These are phyloP conservation scores for Euryodendron excelsum DNA, from an alignment of 148 eudicot species.

Conservation along the genomic window DNA sequence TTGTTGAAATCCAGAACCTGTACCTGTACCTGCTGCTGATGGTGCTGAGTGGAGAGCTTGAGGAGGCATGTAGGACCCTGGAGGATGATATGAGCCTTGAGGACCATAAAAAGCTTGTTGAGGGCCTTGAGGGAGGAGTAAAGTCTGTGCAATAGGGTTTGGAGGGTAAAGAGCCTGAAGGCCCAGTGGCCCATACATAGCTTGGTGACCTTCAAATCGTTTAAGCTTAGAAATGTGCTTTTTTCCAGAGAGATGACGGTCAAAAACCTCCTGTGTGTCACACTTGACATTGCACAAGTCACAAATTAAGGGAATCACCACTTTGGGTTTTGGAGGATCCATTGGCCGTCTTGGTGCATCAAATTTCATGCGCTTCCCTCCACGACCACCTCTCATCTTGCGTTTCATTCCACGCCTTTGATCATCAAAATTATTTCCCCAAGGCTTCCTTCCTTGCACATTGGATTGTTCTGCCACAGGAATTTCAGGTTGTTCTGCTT, in stretches of 20 bases:
- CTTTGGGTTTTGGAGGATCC: constrained; percentile 31
- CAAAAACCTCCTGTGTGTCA: constrained; percentile 41
- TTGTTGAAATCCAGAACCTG: constrained; percentile 14
- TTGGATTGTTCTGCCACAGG: constrained; percentile 10
- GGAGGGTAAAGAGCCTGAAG: constrained; percentile 44
- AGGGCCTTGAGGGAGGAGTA: constrained; percentile 22
- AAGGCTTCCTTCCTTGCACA: constrained; percentile 16
- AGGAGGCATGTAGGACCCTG: constrained; percentile 19
- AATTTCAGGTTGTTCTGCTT: constrained; percentile 6
- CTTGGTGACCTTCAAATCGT: constrained; percentile 38
- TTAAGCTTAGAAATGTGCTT: constrained; percentile 37
- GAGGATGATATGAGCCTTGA: constrained; percentile 24
- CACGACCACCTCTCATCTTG: constrained; percentile 35
- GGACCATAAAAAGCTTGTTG: constrained; percentile 24
- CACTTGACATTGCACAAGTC: constrained; percentile 42
- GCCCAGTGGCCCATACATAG: constrained; percentile 35
- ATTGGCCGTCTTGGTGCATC: constrained; percentile 7
- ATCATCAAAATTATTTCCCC: constrained; percentile 1
- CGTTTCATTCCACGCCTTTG: constrained; percentile 34
- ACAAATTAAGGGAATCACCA: constrained; percentile 36
- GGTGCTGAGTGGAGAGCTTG: constrained; percentile 13
- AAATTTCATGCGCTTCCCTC: constrained; percentile 26
- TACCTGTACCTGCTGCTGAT: neutral
- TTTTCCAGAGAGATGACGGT: constrained; percentile 33
- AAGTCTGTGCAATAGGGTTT: constrained; percentile 29